phyloP scores from a whole-genome alignment of 441 rosid species.

The Erodium trifolium region DNA sequence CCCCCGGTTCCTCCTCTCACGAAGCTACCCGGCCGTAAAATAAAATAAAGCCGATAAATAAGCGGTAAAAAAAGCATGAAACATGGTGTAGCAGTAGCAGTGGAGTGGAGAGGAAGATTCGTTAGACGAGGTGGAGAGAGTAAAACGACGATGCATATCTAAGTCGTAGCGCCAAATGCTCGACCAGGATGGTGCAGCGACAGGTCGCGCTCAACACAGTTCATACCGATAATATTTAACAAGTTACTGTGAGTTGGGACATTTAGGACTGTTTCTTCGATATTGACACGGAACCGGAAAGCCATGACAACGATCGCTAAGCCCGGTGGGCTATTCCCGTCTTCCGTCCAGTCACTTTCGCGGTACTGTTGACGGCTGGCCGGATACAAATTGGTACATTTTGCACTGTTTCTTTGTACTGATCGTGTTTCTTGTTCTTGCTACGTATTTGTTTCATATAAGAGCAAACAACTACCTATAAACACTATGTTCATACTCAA shows the following conservation, averaged over 20 bases:
- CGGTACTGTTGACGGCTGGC: not conserved
- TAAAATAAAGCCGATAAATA: no score
- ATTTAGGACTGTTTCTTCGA: not conserved
- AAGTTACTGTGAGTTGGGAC: not conserved
- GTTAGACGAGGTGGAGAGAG: not conserved
- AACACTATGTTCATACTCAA: no score
- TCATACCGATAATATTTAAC: no score
- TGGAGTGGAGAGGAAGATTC: not conserved
- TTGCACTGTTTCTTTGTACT: no score
- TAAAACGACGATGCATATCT: not conserved
- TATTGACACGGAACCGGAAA: not conserved
- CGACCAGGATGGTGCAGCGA: not conserved
- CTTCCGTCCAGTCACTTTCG: not conserved
- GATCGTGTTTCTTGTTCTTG: no score
- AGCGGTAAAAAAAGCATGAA: not conserved
- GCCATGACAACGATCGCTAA: not conserved
- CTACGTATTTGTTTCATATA: no score
- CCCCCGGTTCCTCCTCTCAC: no score
- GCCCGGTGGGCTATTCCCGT: not conserved
- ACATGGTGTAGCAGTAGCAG: not conserved
- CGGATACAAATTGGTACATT: no score
- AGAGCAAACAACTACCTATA: no score
- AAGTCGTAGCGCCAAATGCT: not conserved
- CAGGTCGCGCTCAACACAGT: no score
- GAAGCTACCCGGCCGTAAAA: no score